Conservation (phyloP, 73 alveolate species). For the Diophrys appendiculata region DNA sequence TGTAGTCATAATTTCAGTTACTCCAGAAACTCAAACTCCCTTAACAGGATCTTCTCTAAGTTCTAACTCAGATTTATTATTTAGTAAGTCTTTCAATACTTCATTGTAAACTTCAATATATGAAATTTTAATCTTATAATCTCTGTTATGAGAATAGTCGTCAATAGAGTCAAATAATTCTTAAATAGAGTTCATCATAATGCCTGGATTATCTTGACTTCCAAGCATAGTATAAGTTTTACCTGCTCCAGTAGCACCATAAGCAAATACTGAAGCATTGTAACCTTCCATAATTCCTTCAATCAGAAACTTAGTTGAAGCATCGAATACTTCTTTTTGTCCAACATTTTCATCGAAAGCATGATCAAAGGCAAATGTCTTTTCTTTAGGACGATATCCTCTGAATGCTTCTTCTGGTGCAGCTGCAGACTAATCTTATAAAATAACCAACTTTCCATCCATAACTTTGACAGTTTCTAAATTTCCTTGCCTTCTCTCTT, state of each 20-base stretch:
- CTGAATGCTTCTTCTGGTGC: conserved; percentile 75
- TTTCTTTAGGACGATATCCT: conserved; percentile 86
- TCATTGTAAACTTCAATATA: conserved; percentile 95
- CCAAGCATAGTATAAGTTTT: conserved; percentile 98
- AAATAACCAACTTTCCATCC: conserved; percentile 79
- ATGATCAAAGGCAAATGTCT: conserved; percentile 91
- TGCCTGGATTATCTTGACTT: conserved; percentile 80
- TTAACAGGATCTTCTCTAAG: conserved; percentile 91
- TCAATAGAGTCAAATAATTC: conserved; percentile 78
- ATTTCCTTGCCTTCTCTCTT: conserved; percentile 37
- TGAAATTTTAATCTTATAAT: conserved; percentile 81
- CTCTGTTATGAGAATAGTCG: conserved; percentile 63
- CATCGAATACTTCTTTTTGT: conserved; percentile 32
- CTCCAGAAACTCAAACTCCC: conserved; percentile 89
- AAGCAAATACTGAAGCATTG: conserved; percentile 96
- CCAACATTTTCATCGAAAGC: conserved; percentile 80
- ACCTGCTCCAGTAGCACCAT: conserved; percentile 98
- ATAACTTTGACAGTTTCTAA: conserved; percentile 55
- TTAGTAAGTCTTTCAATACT: conserved; percentile 83
- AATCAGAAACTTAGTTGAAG: conserved; percentile 76
- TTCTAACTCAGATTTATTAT: conserved; percentile 83
- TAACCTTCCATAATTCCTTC: conserved; percentile 90
- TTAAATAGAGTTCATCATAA: conserved; percentile 79
- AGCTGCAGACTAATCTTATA: conserved; percentile 69
- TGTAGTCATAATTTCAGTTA: conserved; percentile 86